phyloP scores from a whole-genome alignment of 2,329 filamentous ascomycete genomes.

The Apiospora koreana region DNA sequence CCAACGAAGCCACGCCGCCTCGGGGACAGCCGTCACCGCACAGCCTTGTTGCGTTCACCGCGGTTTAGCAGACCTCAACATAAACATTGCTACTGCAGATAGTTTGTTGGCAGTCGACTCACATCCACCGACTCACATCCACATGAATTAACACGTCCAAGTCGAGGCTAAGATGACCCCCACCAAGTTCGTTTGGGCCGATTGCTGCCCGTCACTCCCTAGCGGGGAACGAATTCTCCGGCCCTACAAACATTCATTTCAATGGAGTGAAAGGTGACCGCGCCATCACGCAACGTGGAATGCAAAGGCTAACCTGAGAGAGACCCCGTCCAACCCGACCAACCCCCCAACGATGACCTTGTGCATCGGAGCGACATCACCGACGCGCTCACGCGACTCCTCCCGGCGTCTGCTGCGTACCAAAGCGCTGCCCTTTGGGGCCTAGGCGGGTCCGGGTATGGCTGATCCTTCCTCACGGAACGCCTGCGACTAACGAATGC shows the following conservation, averaged over 20 bases:
- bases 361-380: conserved; percentile 24
- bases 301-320: neutral
- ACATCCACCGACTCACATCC: neutral
- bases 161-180: neutral
- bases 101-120: neutral
- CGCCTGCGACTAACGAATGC: conserved; percentile 7
- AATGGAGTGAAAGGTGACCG: neutral
- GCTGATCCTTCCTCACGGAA: neutral
- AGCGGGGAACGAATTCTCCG: neutral
- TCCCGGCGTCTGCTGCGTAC: conserved; percentile 19
- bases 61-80: neutral
- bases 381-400: conserved; percentile 20
- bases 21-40: neutral
- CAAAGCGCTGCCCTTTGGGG: conserved; percentile 27
- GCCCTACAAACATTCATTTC: neutral
- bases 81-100: neutral
- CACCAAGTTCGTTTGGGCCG: neutral
- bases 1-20: neutral
- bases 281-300: neutral
- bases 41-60: neutral
- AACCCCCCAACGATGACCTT: conserved; percentile 24
- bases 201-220: neutral
- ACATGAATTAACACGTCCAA: neutral
- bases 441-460: conserved; percentile 30
- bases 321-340: neutral